Conservation (phyloP, 108 stramenopile species). For the Chaetoceros muelleri region DNA sequence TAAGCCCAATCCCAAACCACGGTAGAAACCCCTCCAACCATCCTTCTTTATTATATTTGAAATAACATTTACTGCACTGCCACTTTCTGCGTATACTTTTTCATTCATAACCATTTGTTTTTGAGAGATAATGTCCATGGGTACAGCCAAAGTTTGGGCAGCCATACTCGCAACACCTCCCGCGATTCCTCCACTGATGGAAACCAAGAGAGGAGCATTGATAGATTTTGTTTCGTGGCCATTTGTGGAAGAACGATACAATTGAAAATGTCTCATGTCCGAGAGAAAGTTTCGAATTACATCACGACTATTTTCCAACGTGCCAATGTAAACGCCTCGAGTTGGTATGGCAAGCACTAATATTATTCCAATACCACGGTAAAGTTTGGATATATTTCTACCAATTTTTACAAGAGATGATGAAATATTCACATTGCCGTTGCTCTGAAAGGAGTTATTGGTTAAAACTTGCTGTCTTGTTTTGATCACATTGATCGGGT, state of each 20-base stretch:
- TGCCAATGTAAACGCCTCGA: constrained; percentile 27
- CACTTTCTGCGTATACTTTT: constrained; percentile 6
- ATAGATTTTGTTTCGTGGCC: too few relatives aligned
- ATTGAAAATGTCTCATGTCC: background rate
- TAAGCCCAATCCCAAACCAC: constrained; percentile 37
- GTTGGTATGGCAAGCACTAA: constrained; percentile 36
- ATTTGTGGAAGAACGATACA: too few relatives aligned
- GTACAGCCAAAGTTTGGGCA: constrained; percentile 35
- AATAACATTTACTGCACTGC: background rate
- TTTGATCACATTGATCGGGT: constrained; percentile 34
- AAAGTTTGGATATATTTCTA: constrained; percentile 20
- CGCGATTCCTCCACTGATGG: constrained; percentile 35
- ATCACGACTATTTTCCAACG: constrained; percentile 22
- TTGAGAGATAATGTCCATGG: constrained; percentile 52
- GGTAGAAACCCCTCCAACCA: constrained; percentile 25
- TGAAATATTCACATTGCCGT: too few relatives aligned
- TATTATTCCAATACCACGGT: constrained; percentile 38
- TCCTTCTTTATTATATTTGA: constrained; percentile 11
- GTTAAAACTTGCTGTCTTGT: constrained; percentile 26
- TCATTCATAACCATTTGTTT: constrained; percentile 26
- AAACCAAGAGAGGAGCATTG: constrained; percentile 1
- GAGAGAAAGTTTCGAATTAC: background rate
- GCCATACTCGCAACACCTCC: constrained; percentile 43
- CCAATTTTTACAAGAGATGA: too few relatives aligned
- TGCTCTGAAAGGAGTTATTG: background rate